Evolutionary conservation across 345 rosid genomes (phyloP), one percentile per base, ranked within the genome.

Genomic region (Salix brachista): DNA sequence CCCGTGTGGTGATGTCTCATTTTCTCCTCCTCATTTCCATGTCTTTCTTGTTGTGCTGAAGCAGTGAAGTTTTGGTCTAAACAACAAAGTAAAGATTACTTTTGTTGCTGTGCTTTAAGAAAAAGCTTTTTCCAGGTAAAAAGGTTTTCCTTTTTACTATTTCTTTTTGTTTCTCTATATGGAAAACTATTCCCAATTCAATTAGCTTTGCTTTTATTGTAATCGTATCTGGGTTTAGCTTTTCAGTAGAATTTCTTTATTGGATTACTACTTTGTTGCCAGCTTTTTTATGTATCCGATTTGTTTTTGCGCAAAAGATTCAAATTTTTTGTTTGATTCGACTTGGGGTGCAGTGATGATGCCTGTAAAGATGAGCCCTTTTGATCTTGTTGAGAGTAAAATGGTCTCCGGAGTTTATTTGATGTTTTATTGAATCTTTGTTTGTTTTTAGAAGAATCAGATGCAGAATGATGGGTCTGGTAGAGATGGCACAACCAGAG

Each of bases 401-500:
- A 14, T 68, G 41, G 11, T 67, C 18, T 67, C 52, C 67, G 26
- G 66, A 50, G 73, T 5, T 67, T 42, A 42, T 36, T 69, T 52
- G 79, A 65, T 37, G 6, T 46, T 8, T n/a, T 70, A 9, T 50
- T 75, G 61, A 67, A 67, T 76, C 30, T 21, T 71, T 71, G 28
- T 21, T 50, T 71, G 46, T 32, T 54, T 4, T 21, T 17, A 28
- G 5, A 46, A 34, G 65, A 48, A 72, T 68, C 86, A 86, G 86
- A 89, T 88, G 92, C 85, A 68, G 79, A 76, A 84, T 83, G 86
- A 75, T 73, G 77, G 66, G 14, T 80, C 81, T 8, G 80, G 65
- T 77, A 78, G 69, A 52, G 79, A 28, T 65, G 65, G 76, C 75
- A 76, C 34, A 71, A 44, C 69, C 73, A 41, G 70, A 48, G 65